Conservation (phyloP, 225 moss, liverwort and hornwort genomes). For the Pseudisothecium myosuroides region DNA sequence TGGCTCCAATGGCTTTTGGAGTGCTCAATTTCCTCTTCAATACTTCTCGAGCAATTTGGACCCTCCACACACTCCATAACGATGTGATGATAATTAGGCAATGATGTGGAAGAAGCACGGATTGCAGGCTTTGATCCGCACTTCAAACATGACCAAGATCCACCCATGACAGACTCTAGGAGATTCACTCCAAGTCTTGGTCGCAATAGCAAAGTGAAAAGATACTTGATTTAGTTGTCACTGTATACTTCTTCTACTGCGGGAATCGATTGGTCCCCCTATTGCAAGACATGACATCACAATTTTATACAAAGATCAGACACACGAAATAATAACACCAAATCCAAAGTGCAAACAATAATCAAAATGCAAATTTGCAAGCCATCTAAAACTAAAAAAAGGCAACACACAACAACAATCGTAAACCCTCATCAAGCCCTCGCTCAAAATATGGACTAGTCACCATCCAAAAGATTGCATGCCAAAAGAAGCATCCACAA, state of each 20-base stretch:
- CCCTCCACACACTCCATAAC: rapidly evolving
- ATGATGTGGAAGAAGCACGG: background rate
- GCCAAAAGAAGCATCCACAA: too few species aligned
- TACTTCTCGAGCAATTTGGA: rapidly evolving
- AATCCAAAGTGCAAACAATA: background rate
- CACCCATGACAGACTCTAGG: background rate
- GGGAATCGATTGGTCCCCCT: background rate
- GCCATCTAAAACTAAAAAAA: background rate
- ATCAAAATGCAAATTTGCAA: background rate
- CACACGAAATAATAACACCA: background rate
- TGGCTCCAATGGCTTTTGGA: background rate
- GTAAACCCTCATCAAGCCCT: background rate
- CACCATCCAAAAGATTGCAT: background rate
- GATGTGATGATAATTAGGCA: rapidly evolving
- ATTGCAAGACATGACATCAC: background rate
- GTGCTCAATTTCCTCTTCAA: background rate
- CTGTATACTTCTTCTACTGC: background rate
- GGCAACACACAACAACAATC: background rate
- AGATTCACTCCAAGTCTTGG: background rate
- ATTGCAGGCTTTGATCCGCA: rapidly evolving
- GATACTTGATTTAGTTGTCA: background rate
- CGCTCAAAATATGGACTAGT: background rate
- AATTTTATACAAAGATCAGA: background rate
- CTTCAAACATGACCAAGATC: background rate
- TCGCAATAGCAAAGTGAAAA: background rate